These are phyloP conservation scores for Cenchrus fungigraminus DNA, from an alignment of 176 grass and related monocot genomes.

Conservation along the genomic window DNA sequence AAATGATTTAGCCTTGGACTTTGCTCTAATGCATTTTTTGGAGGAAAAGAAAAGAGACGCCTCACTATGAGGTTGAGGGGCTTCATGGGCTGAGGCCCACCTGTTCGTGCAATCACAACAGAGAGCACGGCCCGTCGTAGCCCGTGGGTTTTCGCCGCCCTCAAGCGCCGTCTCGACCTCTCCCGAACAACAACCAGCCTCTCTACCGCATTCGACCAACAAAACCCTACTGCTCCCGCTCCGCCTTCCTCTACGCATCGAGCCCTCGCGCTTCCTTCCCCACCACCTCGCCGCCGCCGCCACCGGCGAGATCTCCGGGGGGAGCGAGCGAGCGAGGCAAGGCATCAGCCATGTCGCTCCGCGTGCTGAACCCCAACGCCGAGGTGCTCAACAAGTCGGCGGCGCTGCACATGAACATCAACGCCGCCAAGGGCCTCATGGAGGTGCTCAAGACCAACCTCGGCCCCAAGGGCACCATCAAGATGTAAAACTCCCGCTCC, in stretches of 20 bases:
- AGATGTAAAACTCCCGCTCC: constrained; percentile 55
- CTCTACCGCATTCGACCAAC: not conserved
- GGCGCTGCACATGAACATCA: constrained; percentile 97
- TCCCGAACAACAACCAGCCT: not conserved
- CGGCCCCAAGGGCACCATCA: constrained; percentile 94
- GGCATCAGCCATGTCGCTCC: constrained; percentile 69
- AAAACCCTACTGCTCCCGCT: constrained; percentile 43
- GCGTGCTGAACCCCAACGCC: constrained; percentile 88
- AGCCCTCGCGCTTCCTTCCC: not conserved
- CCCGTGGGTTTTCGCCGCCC: not conserved
- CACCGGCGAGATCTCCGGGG: constrained; percentile 1
- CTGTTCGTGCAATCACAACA: not conserved
- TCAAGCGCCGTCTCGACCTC: not conserved
- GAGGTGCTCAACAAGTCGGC: constrained; percentile 99
- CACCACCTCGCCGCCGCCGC: not conserved
- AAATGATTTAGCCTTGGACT: too few relatives aligned
- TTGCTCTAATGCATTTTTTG: too few relatives aligned
- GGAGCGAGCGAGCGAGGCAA: not conserved
- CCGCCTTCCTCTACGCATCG: not conserved
- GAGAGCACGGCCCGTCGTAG: not conserved
- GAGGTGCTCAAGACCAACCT: constrained; percentile 98
- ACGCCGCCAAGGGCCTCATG: constrained; percentile 92
- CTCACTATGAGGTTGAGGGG: not conserved
- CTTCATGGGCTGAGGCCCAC: not conserved
- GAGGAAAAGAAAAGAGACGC: too few relatives aligned